Evolutionary conservation across 2,329 filamentous ascomycete genomes (phyloP), one percentile per base, ranked within the genome.

Genomic region (Paracamarosporium sp.): DNA sequence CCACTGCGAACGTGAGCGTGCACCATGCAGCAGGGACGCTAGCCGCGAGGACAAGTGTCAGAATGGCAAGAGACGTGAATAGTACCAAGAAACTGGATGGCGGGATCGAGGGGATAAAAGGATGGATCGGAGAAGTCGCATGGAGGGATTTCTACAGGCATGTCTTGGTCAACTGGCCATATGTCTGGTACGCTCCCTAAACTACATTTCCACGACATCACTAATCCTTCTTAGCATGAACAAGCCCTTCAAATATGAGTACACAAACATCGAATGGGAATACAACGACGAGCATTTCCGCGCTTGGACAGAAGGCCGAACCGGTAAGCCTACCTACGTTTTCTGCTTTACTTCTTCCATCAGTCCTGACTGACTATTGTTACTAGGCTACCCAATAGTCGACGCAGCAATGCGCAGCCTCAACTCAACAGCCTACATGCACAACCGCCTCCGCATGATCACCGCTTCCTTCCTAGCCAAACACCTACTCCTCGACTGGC

Each of bases 111-210:
- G 80, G 78, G 1, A 69, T 79, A 6, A 63, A 70, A 20, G 65
- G 76, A 4, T 84, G 81, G 81, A 81, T 84, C 1, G 76, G 78
- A 6, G 82, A 84, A 62, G 76, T 84, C n/a, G 80, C 81, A 1
- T 84, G 83, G 72, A 74, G 81, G 0, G 82, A 84, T 55, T 80
- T 83, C 43, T 84, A 84, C 66, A 69, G 81, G 1, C 82, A 84
- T 72, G 90, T 97, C 3, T 78, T 97, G 5, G 90, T 88, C 0
- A 81, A 93, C 59, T 96, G 92, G 91, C 93, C 93, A 0, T 93
- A 93, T 67, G 82, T 93, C 6, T 92, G 88, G 87, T 88, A 76
- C 70, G 83, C 74, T 15, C 8, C n/a, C 25, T 38, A 13, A 20
- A 27, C 4, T 20, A 9, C 38, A 44, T 31, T 43, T 54, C 28